Percentiles rank a stretch among this genome's conserved stretches.
These are phyloP conservation scores for Apophysomyces variabilis DNA, from an alignment of 371 early-diverging fungal genomes.

Conservation along the genomic window DNA sequence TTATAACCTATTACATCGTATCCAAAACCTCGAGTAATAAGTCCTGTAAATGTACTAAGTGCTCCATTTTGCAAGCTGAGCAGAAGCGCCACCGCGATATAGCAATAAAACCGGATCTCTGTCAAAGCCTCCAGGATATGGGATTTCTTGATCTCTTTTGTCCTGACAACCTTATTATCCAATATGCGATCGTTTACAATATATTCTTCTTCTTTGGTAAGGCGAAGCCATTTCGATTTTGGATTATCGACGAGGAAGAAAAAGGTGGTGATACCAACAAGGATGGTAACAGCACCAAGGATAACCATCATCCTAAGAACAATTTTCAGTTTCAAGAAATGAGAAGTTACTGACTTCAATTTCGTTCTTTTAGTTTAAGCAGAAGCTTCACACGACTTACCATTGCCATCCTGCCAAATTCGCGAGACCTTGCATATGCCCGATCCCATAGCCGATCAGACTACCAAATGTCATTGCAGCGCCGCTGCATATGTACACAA, in stretches of 20 bases:
- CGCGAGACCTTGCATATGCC: constrained; percentile 21
- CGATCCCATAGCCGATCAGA: constrained; percentile 58
- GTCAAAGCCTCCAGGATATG: constrained; percentile 41
- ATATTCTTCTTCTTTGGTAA: constrained; percentile 23
- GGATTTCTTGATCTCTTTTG: constrained; percentile 27
- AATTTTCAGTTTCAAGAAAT: too few species aligned
- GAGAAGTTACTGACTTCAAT: too few species aligned
- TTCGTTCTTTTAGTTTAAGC: too few species aligned
- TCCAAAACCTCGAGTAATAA: constrained; percentile 46
- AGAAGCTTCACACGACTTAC: background rate
- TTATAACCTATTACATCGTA: constrained; percentile 29
- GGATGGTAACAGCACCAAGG: constrained; percentile 25
- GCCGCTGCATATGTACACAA: constrained; percentile 19
- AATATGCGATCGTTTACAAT: constrained; percentile 30
- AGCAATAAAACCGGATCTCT: constrained; percentile 29
- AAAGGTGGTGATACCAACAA: constrained; percentile 20
- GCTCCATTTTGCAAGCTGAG: constrained; percentile 48
- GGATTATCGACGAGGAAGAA: constrained; percentile 28
- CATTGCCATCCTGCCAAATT: constrained; percentile 27
- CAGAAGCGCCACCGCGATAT: constrained; percentile 32
- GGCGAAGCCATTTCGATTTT: constrained; percentile 18
- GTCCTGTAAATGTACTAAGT: constrained; percentile 34
- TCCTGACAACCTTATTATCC: constrained; percentile 37
- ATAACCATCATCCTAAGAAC: background rate
- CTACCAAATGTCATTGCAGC: constrained; percentile 57